Evolutionary conservation across 805 yeast genomes (phyloP).

Genomic region (Alloascoidea africana): DNA sequence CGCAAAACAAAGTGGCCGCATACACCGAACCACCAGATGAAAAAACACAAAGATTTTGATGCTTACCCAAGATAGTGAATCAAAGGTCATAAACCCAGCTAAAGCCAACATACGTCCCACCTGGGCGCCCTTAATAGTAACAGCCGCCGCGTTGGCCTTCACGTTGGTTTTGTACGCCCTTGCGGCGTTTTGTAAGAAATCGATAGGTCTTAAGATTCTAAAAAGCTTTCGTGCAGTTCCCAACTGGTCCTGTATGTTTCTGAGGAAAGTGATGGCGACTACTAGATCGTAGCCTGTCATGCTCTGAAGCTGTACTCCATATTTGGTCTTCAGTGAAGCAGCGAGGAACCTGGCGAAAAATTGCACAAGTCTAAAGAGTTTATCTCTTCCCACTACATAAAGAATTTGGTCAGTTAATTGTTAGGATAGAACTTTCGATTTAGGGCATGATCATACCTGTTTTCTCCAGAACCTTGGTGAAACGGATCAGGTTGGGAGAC

Average conservation of each 20-base stretch:
- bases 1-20: too few relatives aligned
- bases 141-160: conserved; percentile 50
- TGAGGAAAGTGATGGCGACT: conserved; percentile 32
- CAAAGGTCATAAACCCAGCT: conserved; percentile 19
- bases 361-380: conserved; percentile 62
- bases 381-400: conserved; percentile 73
- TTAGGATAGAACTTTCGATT: too few relatives aligned
- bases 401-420: too few relatives aligned
- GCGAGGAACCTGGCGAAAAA: conserved; percentile 66
- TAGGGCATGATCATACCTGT: too few relatives aligned
- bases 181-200: conserved; percentile 3
- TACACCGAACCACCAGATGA: too few relatives aligned
- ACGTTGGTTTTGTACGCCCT: conserved; percentile 34
- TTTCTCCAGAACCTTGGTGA: not conserved
- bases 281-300: conserved; percentile 37
- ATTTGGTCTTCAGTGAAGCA: conserved; percentile 38
- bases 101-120: conserved; percentile 19
- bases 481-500: not conserved
- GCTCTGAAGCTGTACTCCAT: too few relatives aligned
- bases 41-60: conserved; percentile 20
- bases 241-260: conserved; percentile 43
- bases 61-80: conserved; percentile 17
- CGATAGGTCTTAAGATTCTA: conserved; percentile 69
- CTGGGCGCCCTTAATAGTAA: conserved; percentile 57
- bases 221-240: conserved; percentile 67